Evolutionary conservation across 345 rosid genomes (phyloP), one percentile per base, ranked within the genome.

Genomic region (Aquilaria sinensis): DNA sequence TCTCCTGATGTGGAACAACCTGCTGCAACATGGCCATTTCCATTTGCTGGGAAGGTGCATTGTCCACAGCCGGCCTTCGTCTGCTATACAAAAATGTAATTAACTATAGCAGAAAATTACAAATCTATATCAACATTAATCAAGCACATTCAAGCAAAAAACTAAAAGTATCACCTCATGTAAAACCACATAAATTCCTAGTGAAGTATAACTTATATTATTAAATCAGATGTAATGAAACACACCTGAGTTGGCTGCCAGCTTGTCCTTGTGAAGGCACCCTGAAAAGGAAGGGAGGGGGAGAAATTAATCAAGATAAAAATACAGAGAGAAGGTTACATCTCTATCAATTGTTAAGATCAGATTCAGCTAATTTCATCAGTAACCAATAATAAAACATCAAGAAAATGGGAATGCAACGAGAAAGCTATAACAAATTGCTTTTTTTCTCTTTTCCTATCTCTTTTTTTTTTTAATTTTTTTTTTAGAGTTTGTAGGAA

Each of bases 1-100:
- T 82, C 57, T 87, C 98, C 70, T 84, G 98, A 51, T 83, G 74
- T 56, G 94, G 96, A 47, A 79, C 88, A 9, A 81, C 87, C 72
- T 93, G 88, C 77, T 89, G 97, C 71, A 93, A 73, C 98, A 93
- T 80, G 29, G 98, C 80, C 80, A 88, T 81, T 77, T 87, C 90
- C 97, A 89, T 81, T 16, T 84, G 87, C 60, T 81, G 79, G 31
- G 94, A 74, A 59, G 94, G 94, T 54, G 75, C 43, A 64, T 69
- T 85, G 46, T 93, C 98, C 0, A 76, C 84, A 4, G 85, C 92
- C 4, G 89, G 64, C 74, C 98, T 85, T 58, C 98, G 90, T 75
- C 98, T 93, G 78, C 60, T 64, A 61, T 62, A 61, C 29, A 55
- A 69, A 64, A 48, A 31, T 71, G 67, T 23, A 57, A 62, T 9